phyloP scores from a whole-genome alignment of 2,329 filamentous ascomycete species.

The Helotiales sp. region DNA sequence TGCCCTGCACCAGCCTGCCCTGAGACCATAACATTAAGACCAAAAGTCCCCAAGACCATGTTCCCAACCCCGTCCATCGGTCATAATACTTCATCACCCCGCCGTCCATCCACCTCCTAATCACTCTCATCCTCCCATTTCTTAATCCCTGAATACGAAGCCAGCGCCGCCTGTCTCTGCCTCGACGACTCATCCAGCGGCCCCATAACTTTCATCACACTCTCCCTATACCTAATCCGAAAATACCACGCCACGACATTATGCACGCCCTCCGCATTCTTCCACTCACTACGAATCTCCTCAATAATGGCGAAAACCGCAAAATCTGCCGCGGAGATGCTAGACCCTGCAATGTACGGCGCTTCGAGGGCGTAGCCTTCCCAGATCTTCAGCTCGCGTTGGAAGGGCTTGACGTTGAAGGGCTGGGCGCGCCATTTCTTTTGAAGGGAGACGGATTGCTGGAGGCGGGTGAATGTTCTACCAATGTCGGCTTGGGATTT shows the following conservation, averaged over 20 bases:
- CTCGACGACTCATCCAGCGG: conserved; percentile 8
- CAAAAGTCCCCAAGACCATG: neutral
- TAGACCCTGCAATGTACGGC: conserved; percentile 52
- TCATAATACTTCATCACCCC: too few relatives aligned
- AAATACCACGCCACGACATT: conserved; percentile 37
- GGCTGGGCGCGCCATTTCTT: conserved; percentile 34
- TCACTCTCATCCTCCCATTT: conserved; percentile 4
- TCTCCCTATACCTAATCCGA: conserved; percentile 28
- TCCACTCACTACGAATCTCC: conserved; percentile 48
- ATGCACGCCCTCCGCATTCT: conserved; percentile 40
- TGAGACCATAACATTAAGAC: too few relatives aligned
- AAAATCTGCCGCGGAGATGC: conserved; percentile 56
- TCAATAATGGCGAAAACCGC: conserved; percentile 62
- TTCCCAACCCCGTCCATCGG: neutral
- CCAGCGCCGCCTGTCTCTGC: conserved; percentile 5
- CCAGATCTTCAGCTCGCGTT: conserved; percentile 40
- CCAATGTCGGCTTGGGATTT: conserved; percentile 35
- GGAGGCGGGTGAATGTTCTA: conserved; percentile 36
- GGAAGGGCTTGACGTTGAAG: conserved; percentile 33
- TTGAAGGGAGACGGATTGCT: conserved; percentile 32
- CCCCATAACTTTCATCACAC: conserved; percentile 28
- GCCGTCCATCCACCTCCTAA: neutral
- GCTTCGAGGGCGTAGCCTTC: conserved; percentile 28
- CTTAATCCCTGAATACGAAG: neutral
- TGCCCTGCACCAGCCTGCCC: too few relatives aligned